Percentiles rank a stretch among this genome's conserved stretches.
These are phyloP conservation scores for Grammothele lineata DNA, from an alignment of 768 basidiomycete genomes.

Conservation along the genomic window DNA sequence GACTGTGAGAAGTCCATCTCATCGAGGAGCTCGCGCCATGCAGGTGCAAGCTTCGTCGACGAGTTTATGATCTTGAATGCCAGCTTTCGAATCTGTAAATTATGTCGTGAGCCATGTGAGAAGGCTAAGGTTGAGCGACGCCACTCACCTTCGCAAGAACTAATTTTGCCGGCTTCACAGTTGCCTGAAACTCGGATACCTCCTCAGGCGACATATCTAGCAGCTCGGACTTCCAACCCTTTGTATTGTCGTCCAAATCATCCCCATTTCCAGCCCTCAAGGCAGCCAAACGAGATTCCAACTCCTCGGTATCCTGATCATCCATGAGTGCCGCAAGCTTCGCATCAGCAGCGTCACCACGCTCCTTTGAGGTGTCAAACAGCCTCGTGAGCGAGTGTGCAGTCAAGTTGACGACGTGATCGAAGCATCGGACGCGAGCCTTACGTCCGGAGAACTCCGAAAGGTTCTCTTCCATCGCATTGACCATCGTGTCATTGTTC, in stretches of 20 bases:
- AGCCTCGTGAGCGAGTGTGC: slow-evolving; percentile 5
- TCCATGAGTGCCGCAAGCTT: no score
- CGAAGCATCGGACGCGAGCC: slow-evolving; percentile 9
- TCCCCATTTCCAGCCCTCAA: not conserved
- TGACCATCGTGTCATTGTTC: slow-evolving; percentile 6
- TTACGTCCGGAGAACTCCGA: not conserved
- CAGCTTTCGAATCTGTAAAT: not conserved
- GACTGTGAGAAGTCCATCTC: not conserved
- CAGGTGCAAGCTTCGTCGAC: not conserved
- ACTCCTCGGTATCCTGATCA: not conserved
- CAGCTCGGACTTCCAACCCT: not conserved
- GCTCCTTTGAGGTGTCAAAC: slow-evolving; percentile 11
- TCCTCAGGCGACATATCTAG: not conserved
- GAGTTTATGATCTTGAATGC: slow-evolving; percentile 3
- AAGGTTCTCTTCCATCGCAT: slow-evolving; percentile 11
- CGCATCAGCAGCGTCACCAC: not conserved
- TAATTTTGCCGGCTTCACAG: slow-evolving; percentile 1
- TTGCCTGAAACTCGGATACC: not conserved
- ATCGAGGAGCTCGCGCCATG: not conserved
- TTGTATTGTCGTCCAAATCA: not conserved
- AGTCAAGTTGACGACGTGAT: slow-evolving; percentile 12
- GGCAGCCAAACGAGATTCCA: not conserved
- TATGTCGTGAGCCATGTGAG: not conserved
- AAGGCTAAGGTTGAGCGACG: no score
- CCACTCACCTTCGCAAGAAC: slow-evolving; percentile 10